A percentile compares a stretch with the other conserved stretches of the same genome.
These are phyloP conservation scores for Pseudoscleropodium purum DNA, from an alignment of 225 moss, liverwort and hornwort species.

Conservation along the genomic window DNA sequence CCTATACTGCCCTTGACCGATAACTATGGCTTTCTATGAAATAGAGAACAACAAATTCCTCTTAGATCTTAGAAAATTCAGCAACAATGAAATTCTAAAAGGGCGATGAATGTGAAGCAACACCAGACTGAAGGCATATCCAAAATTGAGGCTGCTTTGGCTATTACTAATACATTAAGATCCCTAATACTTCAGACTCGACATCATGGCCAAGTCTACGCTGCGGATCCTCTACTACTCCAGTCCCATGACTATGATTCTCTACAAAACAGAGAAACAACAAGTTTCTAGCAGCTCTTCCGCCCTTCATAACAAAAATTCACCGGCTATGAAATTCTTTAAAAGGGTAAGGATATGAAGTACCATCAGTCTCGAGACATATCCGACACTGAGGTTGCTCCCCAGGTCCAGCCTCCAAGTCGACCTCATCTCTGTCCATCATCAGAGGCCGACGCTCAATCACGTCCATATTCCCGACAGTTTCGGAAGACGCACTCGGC, in stretches of 20 bases:
- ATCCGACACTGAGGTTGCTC: conserved; percentile 58
- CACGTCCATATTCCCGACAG: conserved; percentile 2
- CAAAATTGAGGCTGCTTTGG: background rate
- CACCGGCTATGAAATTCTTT: background rate
- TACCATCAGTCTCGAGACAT: conserved; percentile 49
- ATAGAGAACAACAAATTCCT: background rate
- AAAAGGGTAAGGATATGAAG: background rate
- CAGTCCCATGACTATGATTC: background rate
- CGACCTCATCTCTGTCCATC: conserved; percentile 45
- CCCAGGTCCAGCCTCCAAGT: conserved; percentile 41
- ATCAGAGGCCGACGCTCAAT: conserved; percentile 32
- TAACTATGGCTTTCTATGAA: background rate
- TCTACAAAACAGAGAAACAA: background rate
- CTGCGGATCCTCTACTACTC: background rate
- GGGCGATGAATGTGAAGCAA: background rate
- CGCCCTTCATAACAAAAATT: background rate
- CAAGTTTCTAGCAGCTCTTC: background rate
- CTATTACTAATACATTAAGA: background rate
- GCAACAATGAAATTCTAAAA: background rate
- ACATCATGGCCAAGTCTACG: background rate
- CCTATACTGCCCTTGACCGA: background rate
- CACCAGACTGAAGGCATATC: background rate
- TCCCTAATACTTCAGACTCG: background rate
- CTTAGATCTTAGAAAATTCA: background rate
- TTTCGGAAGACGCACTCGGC: conserved; percentile 5